Evolutionary conservation across 352 stramenopile genomes (phyloP).

Genomic region (Phytophthora tentaculata): DNA sequence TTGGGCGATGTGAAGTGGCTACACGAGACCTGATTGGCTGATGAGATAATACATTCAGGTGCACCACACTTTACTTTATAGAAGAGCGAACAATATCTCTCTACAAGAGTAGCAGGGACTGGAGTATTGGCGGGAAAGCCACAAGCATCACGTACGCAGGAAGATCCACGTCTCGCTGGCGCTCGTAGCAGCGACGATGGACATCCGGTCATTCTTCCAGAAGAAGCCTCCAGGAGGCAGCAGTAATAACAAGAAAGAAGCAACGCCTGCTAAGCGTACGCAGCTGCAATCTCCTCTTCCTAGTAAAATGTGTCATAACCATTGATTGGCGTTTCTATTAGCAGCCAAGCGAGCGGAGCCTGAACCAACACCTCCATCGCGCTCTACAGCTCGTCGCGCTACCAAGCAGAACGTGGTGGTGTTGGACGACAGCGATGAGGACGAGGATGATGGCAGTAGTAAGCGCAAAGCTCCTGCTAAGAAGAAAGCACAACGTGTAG

Average conservation of each 20-base stretch:
- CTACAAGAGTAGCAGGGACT: conserved; percentile 10
- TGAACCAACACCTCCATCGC: conserved; percentile 37
- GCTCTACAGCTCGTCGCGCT: conserved; percentile 19
- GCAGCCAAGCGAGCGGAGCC: conserved; percentile 33
- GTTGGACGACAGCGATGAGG: conserved; percentile 63
- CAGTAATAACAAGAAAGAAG: conserved; percentile 33
- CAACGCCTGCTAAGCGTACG: conserved; percentile 38
- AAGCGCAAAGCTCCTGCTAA: conserved; percentile 32
- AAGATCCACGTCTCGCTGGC: conserved; percentile 22
- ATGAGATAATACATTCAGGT: conserved; percentile 9
- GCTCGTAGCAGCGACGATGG: conserved; percentile 44
- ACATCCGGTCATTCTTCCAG: conserved; percentile 89
- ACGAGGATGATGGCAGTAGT: conserved; percentile 31
- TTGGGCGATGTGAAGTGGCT: conserved; percentile 5
- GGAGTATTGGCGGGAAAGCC: conserved; percentile 38
- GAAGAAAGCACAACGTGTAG: conserved; percentile 32
- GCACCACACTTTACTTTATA: conserved; percentile 16
- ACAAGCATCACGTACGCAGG: conserved; percentile 4
- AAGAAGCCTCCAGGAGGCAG: conserved; percentile 44
- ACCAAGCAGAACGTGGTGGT: conserved; percentile 59
- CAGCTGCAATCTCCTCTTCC: not conserved
- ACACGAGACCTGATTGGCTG: conserved; percentile 1
- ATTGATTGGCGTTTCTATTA: conserved; percentile 7
- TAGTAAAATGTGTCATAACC: conserved; percentile 2
- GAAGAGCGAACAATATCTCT: conserved; percentile 19